Base-by-base conservation (phyloP, 495 filamentous ascomycete genomes). In the Annulohypoxylon stygium region DNA sequence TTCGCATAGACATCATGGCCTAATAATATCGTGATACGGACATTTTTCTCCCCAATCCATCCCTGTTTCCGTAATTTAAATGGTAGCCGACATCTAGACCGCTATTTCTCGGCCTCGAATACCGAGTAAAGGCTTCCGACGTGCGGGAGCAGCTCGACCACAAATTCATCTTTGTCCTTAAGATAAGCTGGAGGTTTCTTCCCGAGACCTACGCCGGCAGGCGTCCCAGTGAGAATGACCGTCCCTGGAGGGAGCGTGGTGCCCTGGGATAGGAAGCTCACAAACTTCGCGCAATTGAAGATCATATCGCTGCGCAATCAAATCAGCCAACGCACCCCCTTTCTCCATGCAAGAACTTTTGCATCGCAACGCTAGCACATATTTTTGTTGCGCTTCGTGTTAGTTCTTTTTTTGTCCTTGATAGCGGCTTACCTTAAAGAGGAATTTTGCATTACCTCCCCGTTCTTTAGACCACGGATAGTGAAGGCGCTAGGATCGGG, bases 151-250 rank as follows among this genome's bases (percentile, higher is more conserved):
- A 85, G 80, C 76, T 84, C 83, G 5, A 86, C 83, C 8, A 82
- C 80, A 60, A 82, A 85, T 73, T 84, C 81, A 48, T 86, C 83
- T 23, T 83, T 81, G 37, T 85, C 82, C n/a, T 76, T 75, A 55
- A 86, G 71, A 71, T 80, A 77, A 74, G 81, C 82, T 67, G 81
- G 77, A 20, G 80, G 81, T 34, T 81, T 78, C 67, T 75, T 82
- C 12, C 73, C 77, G 54, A 82, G 80, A 7, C 83, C 84, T 12
- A 85, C 81, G 48, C 81, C 83, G 8, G 81, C 80, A 1, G 88
- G 88, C 9, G 81, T 86, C 25, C 83, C 86, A 11, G 83, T 85
- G 65, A 85, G 77, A 70, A 88, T 83, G 53, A 85, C 75, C 4
- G 80, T 85, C 14, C 83, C 83, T 58, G 75, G 55, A 2, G 74